Percentiles rank a stretch among this genome's conserved stretches.
These are phyloP conservation scores for Xylariaceae sp. DNA, from an alignment of 2,329 filamentous ascomycete genomes.

Conservation along the genomic window DNA sequence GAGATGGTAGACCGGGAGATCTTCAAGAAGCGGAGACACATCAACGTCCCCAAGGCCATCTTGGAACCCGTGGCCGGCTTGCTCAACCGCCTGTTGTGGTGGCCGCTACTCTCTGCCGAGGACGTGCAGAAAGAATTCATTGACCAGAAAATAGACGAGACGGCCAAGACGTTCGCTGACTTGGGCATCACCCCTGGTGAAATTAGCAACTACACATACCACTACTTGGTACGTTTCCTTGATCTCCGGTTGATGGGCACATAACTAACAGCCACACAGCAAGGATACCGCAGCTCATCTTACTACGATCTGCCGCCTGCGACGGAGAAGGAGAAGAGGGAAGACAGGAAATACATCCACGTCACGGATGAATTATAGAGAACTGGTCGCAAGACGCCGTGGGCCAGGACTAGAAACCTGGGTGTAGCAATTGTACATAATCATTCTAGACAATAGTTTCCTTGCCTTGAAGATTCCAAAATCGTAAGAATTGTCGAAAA, in stretches of 20 bases:
- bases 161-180: constrained; percentile 93
- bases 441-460: constrained; percentile 31
- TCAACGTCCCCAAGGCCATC: constrained; percentile 83
- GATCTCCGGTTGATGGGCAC: not conserved
- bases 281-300: constrained; percentile 83
- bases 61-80: constrained; percentile 72
- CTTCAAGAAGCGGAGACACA: constrained; percentile 80
- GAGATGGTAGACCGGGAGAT: constrained; percentile 90
- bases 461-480: constrained; percentile 17
- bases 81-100: constrained; percentile 85
- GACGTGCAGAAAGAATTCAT: constrained; percentile 90
- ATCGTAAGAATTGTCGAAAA: no score
- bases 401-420: constrained; percentile 15
- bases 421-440: constrained; percentile 38
- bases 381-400: constrained; percentile 19
- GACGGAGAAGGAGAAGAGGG: constrained; percentile 88
- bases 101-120: constrained; percentile 78
- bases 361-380: constrained; percentile 81
- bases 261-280: constrained; percentile 47
- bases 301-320: constrained; percentile 93
- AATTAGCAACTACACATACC: constrained; percentile 81
- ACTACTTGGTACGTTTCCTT: constrained; percentile 75
- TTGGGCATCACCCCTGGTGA: constrained; percentile 87
- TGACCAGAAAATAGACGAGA: constrained; percentile 85
- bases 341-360: constrained; percentile 96